Evolutionary conservation across 176 grass and related monocot genomes (phyloP).

Genomic region (Avena insularis): DNA sequence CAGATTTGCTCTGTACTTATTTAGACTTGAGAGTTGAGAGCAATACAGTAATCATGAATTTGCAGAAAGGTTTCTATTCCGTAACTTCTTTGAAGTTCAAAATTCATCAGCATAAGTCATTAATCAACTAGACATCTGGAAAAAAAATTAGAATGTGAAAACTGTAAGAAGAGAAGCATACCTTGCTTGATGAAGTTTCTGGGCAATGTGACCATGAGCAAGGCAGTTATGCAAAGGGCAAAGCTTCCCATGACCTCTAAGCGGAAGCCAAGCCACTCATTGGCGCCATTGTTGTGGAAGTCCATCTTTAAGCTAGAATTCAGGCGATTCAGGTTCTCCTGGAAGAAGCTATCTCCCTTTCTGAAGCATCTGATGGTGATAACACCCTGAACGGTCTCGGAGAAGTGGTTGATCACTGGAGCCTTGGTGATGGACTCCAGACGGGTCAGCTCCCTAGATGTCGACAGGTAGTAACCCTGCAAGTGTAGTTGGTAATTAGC

Average conservation of each 20-base stretch:
- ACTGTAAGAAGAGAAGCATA: not conserved
- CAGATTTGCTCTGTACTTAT: not conserved
- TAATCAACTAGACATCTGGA: not conserved
- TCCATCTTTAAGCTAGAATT: slow-evolving; percentile 90
- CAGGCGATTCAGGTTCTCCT: slow-evolving; percentile 73
- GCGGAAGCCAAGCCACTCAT: slow-evolving; percentile 88
- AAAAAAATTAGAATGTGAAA: not conserved
- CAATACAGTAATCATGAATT: not conserved
- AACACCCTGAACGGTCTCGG: slow-evolving; percentile 89
- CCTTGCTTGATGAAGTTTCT: slow-evolving; percentile 70
- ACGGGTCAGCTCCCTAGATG: slow-evolving; percentile 88
- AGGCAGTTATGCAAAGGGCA: slow-evolving; percentile 76
- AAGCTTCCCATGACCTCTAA: slow-evolving; percentile 80
- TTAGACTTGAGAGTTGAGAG: not conserved
- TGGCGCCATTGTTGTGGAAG: slow-evolving; percentile 92
- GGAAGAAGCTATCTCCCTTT: slow-evolving; percentile 66
- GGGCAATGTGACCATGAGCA: slow-evolving; percentile 86
- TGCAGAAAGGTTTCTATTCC: not conserved
- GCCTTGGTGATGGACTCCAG: slow-evolving; percentile 95
- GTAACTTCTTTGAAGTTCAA: not conserved
- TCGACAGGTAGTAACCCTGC: slow-evolving; percentile 77
- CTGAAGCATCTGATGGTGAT: slow-evolving; percentile 88
- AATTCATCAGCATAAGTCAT: not conserved
- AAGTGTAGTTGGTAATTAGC: not conserved
- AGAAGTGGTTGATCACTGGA: slow-evolving; percentile 96